Base-by-base conservation (phyloP, 1,139 yeast species). In the Pichia cactophila region DNA sequence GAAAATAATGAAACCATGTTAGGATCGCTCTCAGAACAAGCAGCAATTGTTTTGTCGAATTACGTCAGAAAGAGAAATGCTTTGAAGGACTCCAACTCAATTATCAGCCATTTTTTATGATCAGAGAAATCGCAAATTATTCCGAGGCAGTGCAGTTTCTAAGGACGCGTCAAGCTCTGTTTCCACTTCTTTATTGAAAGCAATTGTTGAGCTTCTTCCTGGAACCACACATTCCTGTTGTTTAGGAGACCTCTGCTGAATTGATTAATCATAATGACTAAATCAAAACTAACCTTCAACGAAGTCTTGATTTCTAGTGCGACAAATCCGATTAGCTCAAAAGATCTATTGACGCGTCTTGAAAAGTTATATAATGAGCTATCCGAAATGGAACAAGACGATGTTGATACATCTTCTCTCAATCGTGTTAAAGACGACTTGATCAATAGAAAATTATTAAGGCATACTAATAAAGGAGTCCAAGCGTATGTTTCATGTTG, bases 401-500 rank as follows among this genome's bases (percentile, higher is more conserved):
- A 28, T 2, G 29, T 43, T 1, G 49, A 83, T 48, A 55, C 75
- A 1, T 56, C 60, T 10, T 68, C 77, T 0, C 62, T 82, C 39
- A 70, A 75, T 36, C 54, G 58, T 7, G 67, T 83, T 20, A 76
- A 78, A 50, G 65, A 69, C 33, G 82, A 80, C 46, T 69, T 89
- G 43, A 71, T 77, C 6, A 77, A 78, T 56, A 74, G 74, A 52
- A 84, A 82, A 58, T 67, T 87, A 23, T 56, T 86, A 10, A 72
- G 69, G 40, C 84, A 84, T 60, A 70, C 78, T 47, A 88, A 87
- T 59, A 57, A 66, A 4, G 95, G 95, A 4, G 81, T 89, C 4
- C 85, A 82, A 56, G 81, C 90, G 0, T 79, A 74, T 53, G 76
- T 77, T 2, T 82, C 94, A 17, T 84, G 95, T 60, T 81, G 94